Evolutionary conservation across 441 rosid species (phyloP).

Genomic region (California macrophylla): DNA sequence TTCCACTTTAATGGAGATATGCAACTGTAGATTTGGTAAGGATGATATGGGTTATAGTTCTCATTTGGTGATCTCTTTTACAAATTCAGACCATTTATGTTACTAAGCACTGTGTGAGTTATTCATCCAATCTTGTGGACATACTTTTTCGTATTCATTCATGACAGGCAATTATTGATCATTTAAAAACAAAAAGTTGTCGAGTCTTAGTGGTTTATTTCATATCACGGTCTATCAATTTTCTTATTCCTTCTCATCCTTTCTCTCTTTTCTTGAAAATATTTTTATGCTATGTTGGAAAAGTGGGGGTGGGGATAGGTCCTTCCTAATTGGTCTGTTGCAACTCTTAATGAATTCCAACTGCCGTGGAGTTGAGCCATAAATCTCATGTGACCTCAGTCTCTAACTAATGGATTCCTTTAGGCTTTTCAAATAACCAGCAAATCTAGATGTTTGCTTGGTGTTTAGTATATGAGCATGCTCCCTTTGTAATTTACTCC

Average conservation of each 20-base stretch:
- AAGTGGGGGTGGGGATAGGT: neutral
- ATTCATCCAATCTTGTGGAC: neutral
- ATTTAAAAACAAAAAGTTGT: neutral
- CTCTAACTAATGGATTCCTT: neutral
- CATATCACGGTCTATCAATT: neutral
- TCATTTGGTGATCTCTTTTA: neutral
- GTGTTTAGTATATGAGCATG: neutral
- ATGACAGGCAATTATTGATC: neutral
- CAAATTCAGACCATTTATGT: neutral
- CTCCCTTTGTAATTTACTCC: neutral
- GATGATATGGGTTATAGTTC: neutral
- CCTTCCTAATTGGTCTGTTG: neutral
- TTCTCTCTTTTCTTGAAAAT: neutral
- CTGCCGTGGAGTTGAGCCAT: neutral
- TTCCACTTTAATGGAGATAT: neutral
- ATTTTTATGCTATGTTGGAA: neutral
- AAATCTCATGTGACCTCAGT: neutral
- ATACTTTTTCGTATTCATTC: neutral
- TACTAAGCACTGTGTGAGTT: neutral
- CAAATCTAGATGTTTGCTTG: neutral
- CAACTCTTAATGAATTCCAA: neutral
- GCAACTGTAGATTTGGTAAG: neutral
- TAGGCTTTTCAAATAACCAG: neutral
- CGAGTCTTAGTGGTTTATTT: neutral
- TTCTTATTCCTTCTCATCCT: neutral